These are phyloP conservation scores for Rhizopogon roseolus DNA, from an alignment of 768 basidiomycete species.

Conservation along the genomic window DNA sequence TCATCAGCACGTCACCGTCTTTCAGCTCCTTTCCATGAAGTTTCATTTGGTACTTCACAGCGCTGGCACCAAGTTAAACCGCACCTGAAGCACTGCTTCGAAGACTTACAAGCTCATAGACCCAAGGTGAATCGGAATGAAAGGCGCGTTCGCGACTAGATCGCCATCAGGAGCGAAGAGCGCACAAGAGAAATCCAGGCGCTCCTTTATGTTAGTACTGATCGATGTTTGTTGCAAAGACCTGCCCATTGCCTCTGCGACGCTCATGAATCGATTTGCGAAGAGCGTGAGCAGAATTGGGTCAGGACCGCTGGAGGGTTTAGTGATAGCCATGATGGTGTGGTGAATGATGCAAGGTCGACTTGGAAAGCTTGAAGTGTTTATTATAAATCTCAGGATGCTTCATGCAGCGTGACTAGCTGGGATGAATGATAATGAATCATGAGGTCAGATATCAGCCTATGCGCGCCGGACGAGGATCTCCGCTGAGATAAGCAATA, in stretches of 20 bases:
- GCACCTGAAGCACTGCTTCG: background rate
- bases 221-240: conserved; percentile 89
- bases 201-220: conserved; percentile 92
- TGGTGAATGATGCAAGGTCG: conserved; percentile 8
- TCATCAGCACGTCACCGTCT: conserved; percentile 91
- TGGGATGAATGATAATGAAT: background rate
- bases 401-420: background rate
- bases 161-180: conserved; percentile 94
- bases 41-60: conserved; percentile 87
- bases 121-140: conserved; percentile 83
- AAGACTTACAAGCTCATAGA: conserved; percentile 83
- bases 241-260: conserved; percentile 93
- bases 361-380: background rate
- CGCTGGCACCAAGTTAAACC: conserved; percentile 36
- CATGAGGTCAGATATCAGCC: background rate
- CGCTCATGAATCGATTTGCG: conserved; percentile 96
- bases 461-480: background rate
- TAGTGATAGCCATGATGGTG: conserved; percentile 1
- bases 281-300: conserved; percentile 89
- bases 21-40: conserved; percentile 64
- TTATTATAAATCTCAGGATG: background rate
- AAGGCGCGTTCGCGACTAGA: conserved; percentile 91
- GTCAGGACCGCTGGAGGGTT: conserved; percentile 51
- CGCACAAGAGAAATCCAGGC: conserved; percentile 93
- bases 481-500: background rate